Base-by-base conservation (phyloP, 2,329 filamentous ascomycete genomes). In the Paracorniculantispora psalliotae region DNA sequence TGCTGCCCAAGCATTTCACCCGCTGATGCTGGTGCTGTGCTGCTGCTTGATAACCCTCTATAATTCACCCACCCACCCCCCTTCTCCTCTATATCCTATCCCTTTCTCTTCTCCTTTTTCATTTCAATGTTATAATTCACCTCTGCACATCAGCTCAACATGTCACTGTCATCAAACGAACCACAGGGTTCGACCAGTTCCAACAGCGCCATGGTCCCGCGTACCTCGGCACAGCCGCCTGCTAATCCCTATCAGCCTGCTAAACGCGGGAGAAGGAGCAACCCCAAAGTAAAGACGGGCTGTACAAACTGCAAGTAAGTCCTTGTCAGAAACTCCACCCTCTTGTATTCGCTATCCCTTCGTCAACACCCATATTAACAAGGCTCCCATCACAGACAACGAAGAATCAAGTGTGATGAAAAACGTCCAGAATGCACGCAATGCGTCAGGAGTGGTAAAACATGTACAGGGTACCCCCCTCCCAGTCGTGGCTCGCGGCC, bases 301-400 rank as follows among this genome's bases (percentile, higher is more conserved):
- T 88, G 85, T 71, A 78, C 77, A 65, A 86, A 83, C 69, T 88
- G 85, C 85, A 88, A 88, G 85, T 87, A 77, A 69, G 84, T 78
- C 51, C 4, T 15, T 50, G 37, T 58, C 26, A 53, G 43, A 33
- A 7, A 46, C 43, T 41, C n/a, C n/a, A 6, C 23, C 28, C 26
- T 19, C 23, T 53, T 39, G n/a, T 48, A 37, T 21, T 28, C 52
- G 21, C 9, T 12, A 13, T n/a, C n/a, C n/a, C n/a, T n/a, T n/a
- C n/a, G n/a, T n/a, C n/a, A n/a, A n/a, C n/a, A n/a, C n/a, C n/a
- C n/a, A n/a, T n/a, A n/a, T n/a, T n/a, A n/a, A n/a, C n/a, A n/a
- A n/a, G n/a, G n/a, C n/a, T n/a, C n/a, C n/a, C n/a, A n/a, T n/a
- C n/a, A n/a, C n/a, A 87, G 84, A 69, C 77, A 77, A 62, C 77